A percentile compares a stretch with the other conserved stretches of the same genome.
Conservation (phyloP, 2,329 filamentous ascomycete species). For the Rhynchosporium agropyri region DNA sequence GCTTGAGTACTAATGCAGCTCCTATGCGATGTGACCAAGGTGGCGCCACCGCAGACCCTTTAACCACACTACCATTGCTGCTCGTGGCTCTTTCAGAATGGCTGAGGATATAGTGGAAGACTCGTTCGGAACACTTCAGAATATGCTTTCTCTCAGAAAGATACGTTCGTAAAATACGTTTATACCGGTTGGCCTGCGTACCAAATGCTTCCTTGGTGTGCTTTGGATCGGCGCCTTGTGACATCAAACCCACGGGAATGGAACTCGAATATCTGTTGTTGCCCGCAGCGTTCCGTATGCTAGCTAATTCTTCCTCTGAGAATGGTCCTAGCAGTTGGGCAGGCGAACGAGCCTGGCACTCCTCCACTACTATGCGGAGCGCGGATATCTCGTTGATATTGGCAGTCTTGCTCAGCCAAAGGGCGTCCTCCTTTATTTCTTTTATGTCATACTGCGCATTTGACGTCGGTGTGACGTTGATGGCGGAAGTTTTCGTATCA, state of each 20-base stretch:
- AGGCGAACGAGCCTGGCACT: conserved; percentile 82
- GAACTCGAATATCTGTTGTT: conserved; percentile 63
- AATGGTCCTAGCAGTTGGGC: conserved; percentile 70
- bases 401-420: conserved; percentile 81
- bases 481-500: conserved; percentile 83
- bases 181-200: conserved; percentile 61
- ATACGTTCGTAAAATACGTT: conserved; percentile 71
- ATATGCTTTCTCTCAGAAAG: conserved; percentile 72
- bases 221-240: conserved; percentile 42
- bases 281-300: conserved; percentile 73
- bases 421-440: conserved; percentile 78
- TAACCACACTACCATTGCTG: conserved; percentile 18
- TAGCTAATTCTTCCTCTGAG: conserved; percentile 76
- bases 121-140: conserved; percentile 60
- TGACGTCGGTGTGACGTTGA: conserved; percentile 73
- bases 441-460: conserved; percentile 72
- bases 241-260: conserved; percentile 48
- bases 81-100: conserved; percentile 20
- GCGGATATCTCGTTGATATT: conserved; percentile 81
- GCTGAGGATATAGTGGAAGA: conserved; percentile 44
- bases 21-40: not conserved
- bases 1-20: not conserved
- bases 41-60: not conserved
- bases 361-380: conserved; percentile 76
- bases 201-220: conserved; percentile 62